Base-by-base conservation (phyloP, 768 basidiomycete genomes). In the Xerocomellus chrysenteron region DNA sequence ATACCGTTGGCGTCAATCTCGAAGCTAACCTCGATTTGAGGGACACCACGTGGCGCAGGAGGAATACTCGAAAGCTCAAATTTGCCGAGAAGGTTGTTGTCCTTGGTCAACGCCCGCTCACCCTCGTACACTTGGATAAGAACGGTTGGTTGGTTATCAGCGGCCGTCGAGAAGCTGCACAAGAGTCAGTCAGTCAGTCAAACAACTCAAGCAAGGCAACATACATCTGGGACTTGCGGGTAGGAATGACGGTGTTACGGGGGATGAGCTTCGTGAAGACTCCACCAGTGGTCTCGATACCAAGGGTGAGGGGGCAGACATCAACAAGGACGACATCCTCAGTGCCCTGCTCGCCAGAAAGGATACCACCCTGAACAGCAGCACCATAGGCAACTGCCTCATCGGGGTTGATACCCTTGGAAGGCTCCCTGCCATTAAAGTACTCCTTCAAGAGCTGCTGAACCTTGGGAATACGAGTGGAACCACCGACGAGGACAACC, bases 321-420 rank as follows among this genome's bases (percentile, higher is more conserved):
- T 99, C 96, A 68, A 99, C 92, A 54, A 99, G 88, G 59, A 98
- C 88, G 60, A 98, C 82, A 63, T 94, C 95, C 58, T 84, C 85
- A 54, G 91, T 92, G 59, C 88, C 90, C 71, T 92, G 88, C 67
- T 93, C 94, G 60, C 96, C 96, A 47, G 94, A 90, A 62, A 99
- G 90, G 67, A 99, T 96, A 78, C 93, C 96, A 75, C 92, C 96
- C 76, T 99, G 96, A 63, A 98, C 93, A 52, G 96, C 96, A 61
- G 96, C 96, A 82, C 96, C 96, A 68, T 97, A 98, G 45, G 96
- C 94, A 64, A 99, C 96, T 59, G 96, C 96, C 79, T 99, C 96
- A 74, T 99, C 96, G 51, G 95, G 94, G 83, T 99, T 98, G 80
- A 98, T 99, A 63, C 92, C 90, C 82, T 94, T 95, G 60, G 95